Evolutionary conservation across 352 stramenopile species (phyloP), one percentile per base, ranked within the genome.

Genomic region (Pythium volutum): DNA sequence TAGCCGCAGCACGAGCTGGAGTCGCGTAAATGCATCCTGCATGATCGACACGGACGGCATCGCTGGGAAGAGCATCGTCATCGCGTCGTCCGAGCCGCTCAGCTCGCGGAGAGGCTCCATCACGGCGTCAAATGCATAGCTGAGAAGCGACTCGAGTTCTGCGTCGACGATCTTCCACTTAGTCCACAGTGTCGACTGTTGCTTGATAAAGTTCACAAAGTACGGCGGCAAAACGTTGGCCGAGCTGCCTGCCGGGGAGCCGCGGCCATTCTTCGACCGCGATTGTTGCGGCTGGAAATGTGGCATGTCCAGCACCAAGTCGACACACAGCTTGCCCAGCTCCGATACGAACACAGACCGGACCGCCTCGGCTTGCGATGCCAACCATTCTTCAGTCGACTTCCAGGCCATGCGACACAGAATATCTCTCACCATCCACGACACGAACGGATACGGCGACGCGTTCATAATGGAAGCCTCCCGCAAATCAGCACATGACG

Each of bases 121-220:
- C 8, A 90, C 61, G 0, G 77, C 74, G 14, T 88, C 80, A 11
- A 89, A 47, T 6, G 71, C 73, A 29, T 85, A 89, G 25, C 73
- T 67, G n/a, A 89, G 60, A 15, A 93, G 60, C 2, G 67, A 70
- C 25, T 88, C 73, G 46, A 91, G 33, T 47, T 93, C 80, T 7
- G 47, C n/a, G 10, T 73, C 55, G 14, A 73, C 73, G 59, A 93
- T 79, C 52, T 81, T 89, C 82, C 82, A 93, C 41, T 88, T 90
- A 4, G 67, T 52, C 84, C 84, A 93, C 43, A 93, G 73, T 4
- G 57, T 25, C 1, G 71, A 67, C 63, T 92, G 84, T 53, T 92
- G 84, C 43, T 92, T 93, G 43, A 93, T 84, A 49, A 93, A 93
- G 48, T 93, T 93, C 23, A 93, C 77, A 50, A 93, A 91, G 57